Base-by-base conservation (phyloP, 306 rosid species). In the Trifolium dubium region DNA sequence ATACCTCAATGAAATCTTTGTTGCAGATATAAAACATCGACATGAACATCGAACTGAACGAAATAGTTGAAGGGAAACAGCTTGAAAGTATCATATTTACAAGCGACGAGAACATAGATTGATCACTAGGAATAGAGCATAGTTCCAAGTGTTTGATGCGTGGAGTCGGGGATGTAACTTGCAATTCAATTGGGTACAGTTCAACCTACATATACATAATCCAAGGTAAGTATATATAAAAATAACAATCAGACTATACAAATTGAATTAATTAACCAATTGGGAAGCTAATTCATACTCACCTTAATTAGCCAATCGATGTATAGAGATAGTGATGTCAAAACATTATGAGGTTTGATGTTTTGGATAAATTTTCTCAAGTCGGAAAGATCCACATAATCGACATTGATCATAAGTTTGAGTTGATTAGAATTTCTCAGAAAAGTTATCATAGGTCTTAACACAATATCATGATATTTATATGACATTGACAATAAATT, bases 1-100 rank as follows among this genome's bases (percentile, higher is more conserved):
- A 79, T 55, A 79, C 83, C 78, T 79, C 34, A 46, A 72, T 23
- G 69, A 79, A 72, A n/a, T n/a, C n/a, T n/a, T n/a, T n/a, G n/a
- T n/a, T n/a, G n/a, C n/a, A n/a, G n/a, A n/a, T n/a, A n/a, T n/a
- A n/a, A n/a, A n/a, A n/a, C n/a, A n/a, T n/a, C n/a, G n/a, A n/a
- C n/a, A n/a, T n/a, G n/a, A n/a, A n/a, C n/a, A n/a, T n/a, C n/a
- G n/a, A n/a, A n/a, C n/a, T n/a, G 6, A 71, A 12, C 0, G 65
- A 71, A 35, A 71, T 71, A 8, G 37, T 71, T 37, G 11, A 19
- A 55, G 77, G 69, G 37, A 17, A 14, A 61, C 77, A 78, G n/a
- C 73, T 31, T 15, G 54, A 72, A 64, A 79, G 66, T 51, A 79
- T 53, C 14, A n/a, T 4, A 51, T 44, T 29, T 6, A 54, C 67